A percentile compares a stretch with the other conserved stretches of the same genome.
Conservation (phyloP, 2,329 filamentous ascomycete species). For the Fusarium staphyleae region DNA sequence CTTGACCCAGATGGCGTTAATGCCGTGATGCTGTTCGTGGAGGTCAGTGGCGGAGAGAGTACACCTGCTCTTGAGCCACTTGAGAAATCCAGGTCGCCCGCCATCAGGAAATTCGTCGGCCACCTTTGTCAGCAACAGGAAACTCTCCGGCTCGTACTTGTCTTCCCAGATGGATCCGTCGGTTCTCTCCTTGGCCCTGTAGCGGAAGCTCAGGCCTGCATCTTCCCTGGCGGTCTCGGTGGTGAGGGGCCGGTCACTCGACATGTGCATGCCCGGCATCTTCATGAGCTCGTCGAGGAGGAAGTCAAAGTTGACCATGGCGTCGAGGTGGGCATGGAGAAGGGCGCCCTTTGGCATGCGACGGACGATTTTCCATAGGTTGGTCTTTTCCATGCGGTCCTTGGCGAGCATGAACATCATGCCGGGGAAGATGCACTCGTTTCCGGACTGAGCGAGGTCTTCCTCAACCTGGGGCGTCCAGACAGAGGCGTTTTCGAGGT, state of each 20-base stretch:
- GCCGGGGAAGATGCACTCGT: constrained; percentile 77
- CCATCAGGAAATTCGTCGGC: constrained; percentile 78
- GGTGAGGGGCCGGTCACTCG: constrained; percentile 63
- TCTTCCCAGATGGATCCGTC: constrained; percentile 69
- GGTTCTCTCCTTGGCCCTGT: constrained; percentile 54
- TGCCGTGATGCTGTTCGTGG: constrained; percentile 80
- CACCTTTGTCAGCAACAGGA: constrained; percentile 65
- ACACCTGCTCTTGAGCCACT: constrained; percentile 78
- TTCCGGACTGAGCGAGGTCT: constrained; percentile 65
- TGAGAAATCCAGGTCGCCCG: constrained; percentile 73
- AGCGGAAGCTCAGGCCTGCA: constrained; percentile 68
- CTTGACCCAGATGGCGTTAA: constrained; percentile 85
- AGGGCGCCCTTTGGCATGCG: constrained; percentile 89
- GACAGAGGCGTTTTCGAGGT: constrained; percentile 75
- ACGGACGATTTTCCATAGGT: constrained; percentile 83
- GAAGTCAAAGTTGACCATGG: constrained; percentile 88
- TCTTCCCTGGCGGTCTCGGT: constrained; percentile 60
- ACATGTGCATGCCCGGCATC: constrained; percentile 77
- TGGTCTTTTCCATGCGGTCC: constrained; percentile 82
- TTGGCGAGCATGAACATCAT: constrained; percentile 94
- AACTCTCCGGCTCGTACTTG: constrained; percentile 65
- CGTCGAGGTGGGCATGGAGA: constrained; percentile 87
- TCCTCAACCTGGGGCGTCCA: constrained; percentile 82
- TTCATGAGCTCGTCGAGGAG: constrained; percentile 75
- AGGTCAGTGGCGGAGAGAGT: constrained; percentile 76